Base-by-base conservation (phyloP, 345 rosid genomes). In the Bruguiera parviflora region DNA sequence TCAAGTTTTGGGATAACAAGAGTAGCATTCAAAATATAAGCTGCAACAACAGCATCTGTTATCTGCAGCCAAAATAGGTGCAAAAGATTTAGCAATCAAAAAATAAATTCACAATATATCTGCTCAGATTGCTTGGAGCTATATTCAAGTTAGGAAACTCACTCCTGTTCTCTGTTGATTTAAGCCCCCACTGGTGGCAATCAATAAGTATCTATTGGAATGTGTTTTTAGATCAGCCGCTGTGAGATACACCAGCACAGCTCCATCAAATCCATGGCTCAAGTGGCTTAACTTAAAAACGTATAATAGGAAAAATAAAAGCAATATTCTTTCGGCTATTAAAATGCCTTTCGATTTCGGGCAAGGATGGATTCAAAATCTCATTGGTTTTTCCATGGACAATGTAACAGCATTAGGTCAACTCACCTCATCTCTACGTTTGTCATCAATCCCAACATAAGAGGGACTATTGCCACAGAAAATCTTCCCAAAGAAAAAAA, bases 81-180 rank as follows among this genome's bases (percentile, higher is more conserved):
- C 11, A 67, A 49, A 21, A 63, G 5, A 16, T 3, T 64, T 33
- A 49, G 63, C 24, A 35, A 43, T 53, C 24, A 74, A 43, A 62
- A 68, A 68, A 25, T 27, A 35, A 61, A 20, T 52, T 52, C 35
- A 56, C 27, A 47, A 29, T 2, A 27, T n/a, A 13, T 21, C 13
- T 24, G n/a, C 16, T 24, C 16, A 27, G 29, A n/a, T 21, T 21
- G 59, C 29, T 55, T 1, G 6, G 13, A 55, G 24, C 16, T 8
- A 21, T 18, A 3, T 25, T 11, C 16, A 24, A 61, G 21, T 53
- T 65, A 33, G 32, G 47, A 46, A 64, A 71, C 90, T 78, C 76
- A 91, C 98, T 85, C 96, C 97, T 62, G 97, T 89, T 77, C 93
- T 84, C 72, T 91, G 97, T 66, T 94, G 97, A 84, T 94, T 94